phyloP scores from a whole-genome alignment of 129 eudicot species.

The Flaveria brownii region DNA sequence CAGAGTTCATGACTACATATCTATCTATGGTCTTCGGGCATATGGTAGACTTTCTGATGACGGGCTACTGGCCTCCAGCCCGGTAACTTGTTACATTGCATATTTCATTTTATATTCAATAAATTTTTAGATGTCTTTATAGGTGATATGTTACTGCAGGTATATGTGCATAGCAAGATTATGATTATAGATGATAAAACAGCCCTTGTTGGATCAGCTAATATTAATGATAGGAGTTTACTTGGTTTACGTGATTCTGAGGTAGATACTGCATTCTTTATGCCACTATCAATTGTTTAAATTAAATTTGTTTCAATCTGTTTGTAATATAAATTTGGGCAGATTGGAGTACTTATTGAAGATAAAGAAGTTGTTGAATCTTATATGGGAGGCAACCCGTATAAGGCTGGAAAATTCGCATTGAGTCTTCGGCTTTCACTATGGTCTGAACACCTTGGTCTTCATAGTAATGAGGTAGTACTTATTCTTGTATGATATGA shows the following conservation, averaged over 20 bases:
- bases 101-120: background rate
- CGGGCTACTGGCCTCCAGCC: constrained; percentile 86
- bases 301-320: background rate
- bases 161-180: constrained; percentile 95
- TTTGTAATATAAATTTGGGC: background rate
- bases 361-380: constrained; percentile 86
- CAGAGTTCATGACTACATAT: constrained; percentile 79
- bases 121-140: background rate
- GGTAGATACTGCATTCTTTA: constrained; percentile 39
- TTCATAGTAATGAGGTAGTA: constrained; percentile 69
- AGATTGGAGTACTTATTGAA: constrained; percentile 94
- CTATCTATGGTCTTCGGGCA: constrained; percentile 95
- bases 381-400: constrained; percentile 76
- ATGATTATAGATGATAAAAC: constrained; percentile 90
- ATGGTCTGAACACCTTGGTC: constrained; percentile 98
- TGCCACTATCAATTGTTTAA: background rate
- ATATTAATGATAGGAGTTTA: constrained; percentile 93
- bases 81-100: constrained; percentile 45
- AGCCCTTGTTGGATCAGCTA: constrained; percentile 85
- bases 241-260: constrained; percentile 98
- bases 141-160: constrained; percentile 40
- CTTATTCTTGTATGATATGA: constrained; percentile 1
- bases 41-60: constrained; percentile 82
- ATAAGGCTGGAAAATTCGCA: constrained; percentile 95
- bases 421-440: constrained; percentile 85